Percentiles rank a stretch among this genome's conserved stretches.
Conservation (phyloP, 2,329 filamentous ascomycete species). For the Colletotrichum echinochloae region DNA sequence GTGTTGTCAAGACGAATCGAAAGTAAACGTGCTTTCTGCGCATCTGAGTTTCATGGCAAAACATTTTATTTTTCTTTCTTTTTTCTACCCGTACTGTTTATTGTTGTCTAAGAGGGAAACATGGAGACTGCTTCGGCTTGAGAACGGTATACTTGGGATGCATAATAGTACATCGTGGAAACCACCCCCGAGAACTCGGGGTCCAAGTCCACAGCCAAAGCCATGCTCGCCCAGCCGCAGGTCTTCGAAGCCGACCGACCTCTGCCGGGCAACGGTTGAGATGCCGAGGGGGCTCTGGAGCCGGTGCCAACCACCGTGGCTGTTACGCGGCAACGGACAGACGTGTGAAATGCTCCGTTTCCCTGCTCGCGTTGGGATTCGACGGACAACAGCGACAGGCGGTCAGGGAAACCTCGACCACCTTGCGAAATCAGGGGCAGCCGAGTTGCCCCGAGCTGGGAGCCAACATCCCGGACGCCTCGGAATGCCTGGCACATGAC, state of each 20-base stretch:
- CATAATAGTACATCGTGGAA: no score
- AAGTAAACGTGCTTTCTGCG: not conserved
- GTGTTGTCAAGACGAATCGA: not conserved
- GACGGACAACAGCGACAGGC: no score
- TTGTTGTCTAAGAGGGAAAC: no score
- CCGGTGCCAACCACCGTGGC: not conserved
- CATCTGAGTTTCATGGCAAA: not conserved
- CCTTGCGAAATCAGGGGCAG: not conserved
- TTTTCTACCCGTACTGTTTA: no score
- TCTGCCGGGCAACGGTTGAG: rapidly evolving
- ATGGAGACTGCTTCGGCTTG: no score
- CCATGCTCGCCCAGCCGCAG: not conserved
- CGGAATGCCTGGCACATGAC: not conserved
- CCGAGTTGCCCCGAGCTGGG: not conserved
- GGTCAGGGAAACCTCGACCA: no score
- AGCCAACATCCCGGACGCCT: not conserved
- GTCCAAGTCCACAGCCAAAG: not conserved
- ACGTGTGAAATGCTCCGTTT: not conserved
- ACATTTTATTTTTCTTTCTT: no score
- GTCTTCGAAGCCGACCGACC: not conserved
- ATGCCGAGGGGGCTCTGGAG: not conserved
- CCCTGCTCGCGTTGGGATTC: no score
- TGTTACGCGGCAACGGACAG: not conserved
- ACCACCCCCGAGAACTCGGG: no score
- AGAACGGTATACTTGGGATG: not conserved